Conservation (phyloP, 2,329 filamentous ascomycete genomes). For the Xylariaceae sp. region DNA sequence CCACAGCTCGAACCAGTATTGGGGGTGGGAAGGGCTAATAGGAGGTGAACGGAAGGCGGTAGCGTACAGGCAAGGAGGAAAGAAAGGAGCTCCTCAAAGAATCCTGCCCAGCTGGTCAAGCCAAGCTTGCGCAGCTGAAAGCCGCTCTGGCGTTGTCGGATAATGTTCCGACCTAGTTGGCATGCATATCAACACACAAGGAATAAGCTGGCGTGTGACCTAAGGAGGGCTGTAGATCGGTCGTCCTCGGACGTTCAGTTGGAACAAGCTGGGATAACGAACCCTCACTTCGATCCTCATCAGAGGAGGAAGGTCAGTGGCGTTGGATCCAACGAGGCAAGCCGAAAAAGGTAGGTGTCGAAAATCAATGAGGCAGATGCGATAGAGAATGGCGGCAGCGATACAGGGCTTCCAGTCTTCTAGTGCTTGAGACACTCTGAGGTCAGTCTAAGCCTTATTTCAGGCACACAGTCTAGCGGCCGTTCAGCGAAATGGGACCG, state of each 20-base stretch:
- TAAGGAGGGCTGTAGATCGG: conserved; percentile 3
- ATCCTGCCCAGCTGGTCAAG: too few species aligned
- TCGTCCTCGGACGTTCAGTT: conserved; percentile 4
- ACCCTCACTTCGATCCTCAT: too few species aligned
- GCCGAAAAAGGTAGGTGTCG: too few species aligned
- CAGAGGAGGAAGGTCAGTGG: too few species aligned
- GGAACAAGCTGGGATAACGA: conserved; percentile 4
- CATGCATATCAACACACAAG: conserved; percentile 15
- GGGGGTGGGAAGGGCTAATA: background rate
- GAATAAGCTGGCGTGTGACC: background rate
- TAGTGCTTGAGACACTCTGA: conserved; percentile 4
- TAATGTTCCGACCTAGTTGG: conserved; percentile 12
- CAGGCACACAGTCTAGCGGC: conserved; percentile 5
- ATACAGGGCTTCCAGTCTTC: conserved; percentile 2
- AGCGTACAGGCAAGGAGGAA: conserved; percentile 3
- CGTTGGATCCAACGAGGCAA: too few species aligned
- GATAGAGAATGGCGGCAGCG: conserved; percentile 7
- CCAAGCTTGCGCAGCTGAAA: background rate
- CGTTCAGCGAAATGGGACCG: conserved; percentile 1
- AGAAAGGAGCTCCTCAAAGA: conserved; percentile 11
- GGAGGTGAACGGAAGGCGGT: conserved; percentile 6
- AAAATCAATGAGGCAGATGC: too few species aligned
- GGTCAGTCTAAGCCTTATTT: conserved; percentile 6
- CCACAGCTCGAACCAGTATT: conserved; percentile 2
- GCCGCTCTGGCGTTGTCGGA: conserved; percentile 10